Evolutionary conservation across 805 yeast species (phyloP), one percentile per base, ranked within the genome.

Genomic region (Cephaloascus albidus): DNA sequence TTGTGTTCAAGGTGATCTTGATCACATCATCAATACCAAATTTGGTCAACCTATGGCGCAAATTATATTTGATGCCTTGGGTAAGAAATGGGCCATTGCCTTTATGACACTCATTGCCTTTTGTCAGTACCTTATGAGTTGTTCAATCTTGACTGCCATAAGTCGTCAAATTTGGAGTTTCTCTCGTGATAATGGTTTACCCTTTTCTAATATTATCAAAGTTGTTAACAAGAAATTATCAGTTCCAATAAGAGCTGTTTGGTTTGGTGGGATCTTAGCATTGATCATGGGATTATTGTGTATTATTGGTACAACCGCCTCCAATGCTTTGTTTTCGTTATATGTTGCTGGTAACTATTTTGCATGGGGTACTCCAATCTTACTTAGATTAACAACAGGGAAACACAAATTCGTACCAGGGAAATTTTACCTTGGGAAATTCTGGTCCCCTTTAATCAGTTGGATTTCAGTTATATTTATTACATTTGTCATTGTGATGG

Each of bases 281-380:
- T 42, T 66, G 10, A 38, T 61, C 4, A 40, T 68, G 35, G 74
- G 74, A 3, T 52, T 60, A 33, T 51, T 70, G 36, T 57, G 62
- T 41, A 51, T 70, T 16, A 59, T 59, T 32, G 71, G 69, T 20
- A 46, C 60, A 10, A 58, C 65, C 3, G 73, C 73, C 5, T 60
- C 75, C 1, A 60, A 54, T 38, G 74, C 74, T 3, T 46, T 70
- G 36, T 69, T 70, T 46, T 60, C 72, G 10, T 46, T 70, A 20
- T 57, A 63, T 18, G 59, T 67, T 33, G 62, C 71, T 4, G 70
- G 72, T 31, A 65, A 62, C 48, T 63, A 65, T 45, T 45, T 68
- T 36, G 60, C 70, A 15, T 61, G 70, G 67, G 55, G 60, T 12
- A 55, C 60, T 37, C 70, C 72, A n/a, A 59, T 62, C 16, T 44